Conservation (phyloP, 1,284 basidiomycete genomes). For the Austropuccinia psidii region DNA sequence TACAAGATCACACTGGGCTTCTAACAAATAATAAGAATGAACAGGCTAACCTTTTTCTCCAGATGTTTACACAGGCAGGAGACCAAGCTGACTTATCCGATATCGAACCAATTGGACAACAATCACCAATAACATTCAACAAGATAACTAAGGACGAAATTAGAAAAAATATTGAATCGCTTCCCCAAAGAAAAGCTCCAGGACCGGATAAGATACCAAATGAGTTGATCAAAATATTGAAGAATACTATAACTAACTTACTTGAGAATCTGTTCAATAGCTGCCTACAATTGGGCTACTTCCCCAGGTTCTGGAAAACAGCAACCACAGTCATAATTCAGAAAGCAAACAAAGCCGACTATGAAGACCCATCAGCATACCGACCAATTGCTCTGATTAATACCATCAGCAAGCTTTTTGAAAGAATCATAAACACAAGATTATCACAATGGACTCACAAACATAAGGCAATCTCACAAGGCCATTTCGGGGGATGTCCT, state of each 20-base stretch:
- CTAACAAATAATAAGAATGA: neutral
- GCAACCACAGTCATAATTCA: neutral
- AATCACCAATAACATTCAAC: too few species aligned
- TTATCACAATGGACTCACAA: neutral
- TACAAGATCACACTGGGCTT: too few species aligned
- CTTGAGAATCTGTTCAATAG: neutral
- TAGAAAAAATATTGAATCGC: neutral
- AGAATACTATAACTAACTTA: neutral
- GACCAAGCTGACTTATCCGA: neutral
- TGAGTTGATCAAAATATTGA: neutral
- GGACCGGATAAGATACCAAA: slow-evolving; percentile 1
- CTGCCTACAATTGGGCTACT: neutral
- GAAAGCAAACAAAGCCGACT: neutral
- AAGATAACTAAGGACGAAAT: neutral
- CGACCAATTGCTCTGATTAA: neutral
- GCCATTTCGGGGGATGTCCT: neutral
- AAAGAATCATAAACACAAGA: neutral
- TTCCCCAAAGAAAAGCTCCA: slow-evolving; percentile 2
- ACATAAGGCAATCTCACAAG: neutral
- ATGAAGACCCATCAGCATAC: neutral
- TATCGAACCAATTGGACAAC: too few species aligned
- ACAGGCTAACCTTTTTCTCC: neutral
- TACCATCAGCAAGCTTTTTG: neutral
- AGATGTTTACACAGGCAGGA: too few species aligned
- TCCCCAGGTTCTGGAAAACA: neutral